Conservation (phyloP, 306 rosid species). For the Malus orientalis region DNA sequence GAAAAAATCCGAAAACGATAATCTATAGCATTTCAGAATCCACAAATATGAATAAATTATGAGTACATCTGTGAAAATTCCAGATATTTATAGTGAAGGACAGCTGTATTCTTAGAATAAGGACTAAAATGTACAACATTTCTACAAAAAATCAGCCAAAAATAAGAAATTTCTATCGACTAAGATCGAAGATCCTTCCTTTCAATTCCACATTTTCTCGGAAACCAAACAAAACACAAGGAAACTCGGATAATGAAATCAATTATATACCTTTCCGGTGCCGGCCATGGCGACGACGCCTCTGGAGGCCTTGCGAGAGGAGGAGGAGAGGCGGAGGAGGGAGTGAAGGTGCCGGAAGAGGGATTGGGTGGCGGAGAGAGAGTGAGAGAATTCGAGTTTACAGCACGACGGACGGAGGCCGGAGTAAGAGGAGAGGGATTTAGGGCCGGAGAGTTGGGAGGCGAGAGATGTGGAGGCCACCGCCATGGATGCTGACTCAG, state of each 20-base stretch:
- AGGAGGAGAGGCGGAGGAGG: conserved; percentile 53
- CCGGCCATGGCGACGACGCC: conserved; percentile 80
- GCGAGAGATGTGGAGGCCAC: conserved; percentile 71
- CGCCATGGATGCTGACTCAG: conserved; percentile 38
- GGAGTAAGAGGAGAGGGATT: conserved; percentile 28
- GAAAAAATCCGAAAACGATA: not conserved
- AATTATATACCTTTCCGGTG: conserved; percentile 58
- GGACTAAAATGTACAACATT: not conserved
- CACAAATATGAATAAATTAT: not conserved
- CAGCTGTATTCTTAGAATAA: not conserved
- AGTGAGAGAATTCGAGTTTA: conserved; percentile 38
- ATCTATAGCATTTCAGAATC: not conserved
- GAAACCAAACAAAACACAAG: not conserved
- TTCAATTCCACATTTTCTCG: not conserved
- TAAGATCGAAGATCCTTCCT: not conserved
- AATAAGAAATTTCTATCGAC: not conserved
- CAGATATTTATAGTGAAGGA: not conserved
- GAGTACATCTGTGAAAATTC: not conserved
- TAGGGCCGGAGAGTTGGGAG: conserved; percentile 55
- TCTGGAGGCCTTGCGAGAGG: conserved; percentile 56
- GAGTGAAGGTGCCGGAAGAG: conserved; percentile 43
- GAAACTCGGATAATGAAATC: not conserved
- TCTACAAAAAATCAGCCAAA: not conserved
- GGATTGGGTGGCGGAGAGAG: conserved; percentile 28
- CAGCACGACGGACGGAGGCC: conserved; percentile 55